Conservation (phyloP, 805 yeast genomes). For the Candida sakaeoensis region DNA sequence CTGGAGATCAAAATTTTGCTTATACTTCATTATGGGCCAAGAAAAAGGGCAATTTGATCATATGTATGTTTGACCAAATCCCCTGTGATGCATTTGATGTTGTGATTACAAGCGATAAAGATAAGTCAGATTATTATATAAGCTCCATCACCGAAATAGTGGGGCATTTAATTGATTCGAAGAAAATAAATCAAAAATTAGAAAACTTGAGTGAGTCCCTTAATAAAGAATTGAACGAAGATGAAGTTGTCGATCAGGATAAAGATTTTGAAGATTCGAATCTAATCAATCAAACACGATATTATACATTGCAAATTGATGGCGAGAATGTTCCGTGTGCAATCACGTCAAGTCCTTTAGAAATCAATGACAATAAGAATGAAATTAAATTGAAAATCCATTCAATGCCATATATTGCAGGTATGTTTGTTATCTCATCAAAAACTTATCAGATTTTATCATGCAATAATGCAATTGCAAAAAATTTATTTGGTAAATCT, state of each 20-base stretch:
- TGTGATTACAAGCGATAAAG: conserved; percentile 21
- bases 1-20: conserved; percentile 57
- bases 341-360: conserved; percentile 56
- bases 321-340: conserved; percentile 67
- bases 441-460: conserved; percentile 52
- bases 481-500: conserved; percentile 71
- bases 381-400: conserved; percentile 63
- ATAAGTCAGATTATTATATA: conserved; percentile 16
- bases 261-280: conserved; percentile 24
- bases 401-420: conserved; percentile 82
- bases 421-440: conserved; percentile 68
- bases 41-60: conserved; percentile 61
- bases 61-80: conserved; percentile 85
- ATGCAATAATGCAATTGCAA: conserved; percentile 73
- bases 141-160: conserved; percentile 30
- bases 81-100: conserved; percentile 60
- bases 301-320: conserved; percentile 54
- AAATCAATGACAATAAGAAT: conserved; percentile 37
- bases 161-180: conserved; percentile 27
- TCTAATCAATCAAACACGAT: conserved; percentile 53
- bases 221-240: conserved; percentile 18
- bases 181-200: conserved; percentile 15
- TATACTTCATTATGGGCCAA: conserved; percentile 95
- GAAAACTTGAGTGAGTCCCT: conserved; percentile 25
- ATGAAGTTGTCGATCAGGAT: conserved; percentile 14